Evolutionary conservation across 2,329 filamentous ascomycete genomes (phyloP).

Genomic region (Beauveria scarabaeidicola): DNA sequence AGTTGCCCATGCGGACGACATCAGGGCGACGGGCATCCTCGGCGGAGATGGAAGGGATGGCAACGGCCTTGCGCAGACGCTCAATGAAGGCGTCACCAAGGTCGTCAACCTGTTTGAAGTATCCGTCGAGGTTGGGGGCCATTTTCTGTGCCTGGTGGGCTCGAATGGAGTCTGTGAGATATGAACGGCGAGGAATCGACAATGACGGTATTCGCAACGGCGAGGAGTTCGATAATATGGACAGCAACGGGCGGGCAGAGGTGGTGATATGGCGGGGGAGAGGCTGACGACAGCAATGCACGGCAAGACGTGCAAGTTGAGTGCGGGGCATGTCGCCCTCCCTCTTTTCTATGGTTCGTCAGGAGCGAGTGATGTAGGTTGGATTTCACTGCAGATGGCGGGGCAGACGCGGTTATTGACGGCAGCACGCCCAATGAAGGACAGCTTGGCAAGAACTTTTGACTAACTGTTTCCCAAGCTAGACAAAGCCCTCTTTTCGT

Average conservation of each 20-base stretch:
- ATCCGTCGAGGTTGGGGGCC: constrained; percentile 83
- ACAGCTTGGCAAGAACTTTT: constrained; percentile 7
- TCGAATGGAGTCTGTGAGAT: constrained; percentile 45
- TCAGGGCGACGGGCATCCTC: constrained; percentile 82
- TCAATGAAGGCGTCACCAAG: constrained; percentile 78
- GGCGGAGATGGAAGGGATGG: constrained; percentile 91
- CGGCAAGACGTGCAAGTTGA: constrained; percentile 12
- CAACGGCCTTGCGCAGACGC: constrained; percentile 82
- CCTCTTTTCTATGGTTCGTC: not conserved
- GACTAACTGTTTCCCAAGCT: not conserved
- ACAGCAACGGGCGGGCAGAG: not conserved
- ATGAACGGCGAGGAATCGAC: constrained; percentile 25
- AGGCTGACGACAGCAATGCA: constrained; percentile 10
- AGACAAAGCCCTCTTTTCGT: constrained; percentile 1
- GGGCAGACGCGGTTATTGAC: constrained; percentile 10
- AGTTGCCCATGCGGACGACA: constrained; percentile 95
- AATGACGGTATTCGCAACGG: not conserved
- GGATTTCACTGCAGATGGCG: not conserved
- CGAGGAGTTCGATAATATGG: not conserved
- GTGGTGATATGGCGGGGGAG: not conserved
- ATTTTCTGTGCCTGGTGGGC: constrained; percentile 63
- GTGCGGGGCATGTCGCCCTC: constrained; percentile 13
- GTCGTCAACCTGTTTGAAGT: constrained; percentile 85
- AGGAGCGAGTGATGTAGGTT: not conserved
- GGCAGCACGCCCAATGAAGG: constrained; percentile 5